Conservation (phyloP, 768 basidiomycete genomes). For the Boletus vermiculosoides region DNA sequence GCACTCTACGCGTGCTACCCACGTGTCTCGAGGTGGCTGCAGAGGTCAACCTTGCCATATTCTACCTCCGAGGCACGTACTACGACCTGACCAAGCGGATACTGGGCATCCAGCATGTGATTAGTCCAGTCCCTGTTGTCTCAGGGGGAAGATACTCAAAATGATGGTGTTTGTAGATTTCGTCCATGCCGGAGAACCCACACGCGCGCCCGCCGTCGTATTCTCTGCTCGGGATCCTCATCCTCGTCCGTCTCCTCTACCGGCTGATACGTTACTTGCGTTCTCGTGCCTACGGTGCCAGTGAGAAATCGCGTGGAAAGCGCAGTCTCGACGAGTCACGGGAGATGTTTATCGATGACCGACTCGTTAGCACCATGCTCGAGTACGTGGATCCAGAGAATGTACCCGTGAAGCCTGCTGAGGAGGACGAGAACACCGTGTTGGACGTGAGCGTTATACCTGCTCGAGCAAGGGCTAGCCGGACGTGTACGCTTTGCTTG, state of each 20-base stretch:
- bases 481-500: conserved; percentile 81
- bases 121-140: conserved; percentile 11
- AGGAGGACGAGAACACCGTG: conserved; percentile 68
- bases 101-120: conserved; percentile 67
- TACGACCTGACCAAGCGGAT: conserved; percentile 70
- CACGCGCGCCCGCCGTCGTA: conserved; percentile 79
- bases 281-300: conserved; percentile 22
- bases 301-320: conserved; percentile 36
- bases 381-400: conserved; percentile 50
- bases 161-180: conserved; percentile 49
- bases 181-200: conserved; percentile 68
- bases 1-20: conserved; percentile 42
- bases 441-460: conserved; percentile 61
- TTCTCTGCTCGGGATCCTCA: conserved; percentile 76
- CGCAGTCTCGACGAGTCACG: conserved; percentile 30
- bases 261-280: conserved; percentile 52
- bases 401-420: conserved; percentile 54
- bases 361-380: conserved; percentile 57
- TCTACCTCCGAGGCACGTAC: conserved; percentile 80
- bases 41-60: conserved; percentile 76
- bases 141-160: background rate
- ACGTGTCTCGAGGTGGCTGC: conserved; percentile 50
- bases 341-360: conserved; percentile 56
- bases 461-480: conserved; percentile 47
- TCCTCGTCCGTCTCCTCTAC: conserved; percentile 61